These are phyloP conservation scores for Ophiocordyceps camponoti-leonardi DNA, from an alignment of 2,329 filamentous ascomycete genomes.

Conservation along the genomic window DNA sequence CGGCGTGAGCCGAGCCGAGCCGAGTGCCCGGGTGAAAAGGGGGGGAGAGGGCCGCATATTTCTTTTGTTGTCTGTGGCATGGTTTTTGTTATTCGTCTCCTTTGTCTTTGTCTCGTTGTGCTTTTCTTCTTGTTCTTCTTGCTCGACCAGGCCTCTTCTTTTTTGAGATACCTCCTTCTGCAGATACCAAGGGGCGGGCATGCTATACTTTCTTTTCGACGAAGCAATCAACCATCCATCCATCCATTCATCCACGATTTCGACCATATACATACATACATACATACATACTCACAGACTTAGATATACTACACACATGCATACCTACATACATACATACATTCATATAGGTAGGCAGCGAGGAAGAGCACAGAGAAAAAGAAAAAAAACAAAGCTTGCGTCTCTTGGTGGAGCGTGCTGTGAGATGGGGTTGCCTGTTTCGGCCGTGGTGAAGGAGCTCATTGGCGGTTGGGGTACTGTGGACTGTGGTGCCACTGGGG, in stretches of 20 bases:
- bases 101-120: not conserved
- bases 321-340: too few species aligned
- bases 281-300: not conserved
- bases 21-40: too few species aligned
- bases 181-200: not conserved
- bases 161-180: not conserved
- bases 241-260: too few species aligned
- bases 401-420: not conserved
- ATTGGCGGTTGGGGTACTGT: slow-evolving; percentile 1
- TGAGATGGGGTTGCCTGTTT: slow-evolving; percentile 1
- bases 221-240: too few species aligned
- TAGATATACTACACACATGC: not conserved
- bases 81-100: not conserved
- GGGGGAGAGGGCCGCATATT: not conserved
- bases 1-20: not conserved
- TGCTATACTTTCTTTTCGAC: not conserved
- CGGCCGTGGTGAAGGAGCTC: slow-evolving; percentile 1
- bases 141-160: not conserved
- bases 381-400: not conserved
- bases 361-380: not conserved
- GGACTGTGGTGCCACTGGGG: not conserved
- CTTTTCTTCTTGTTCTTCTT: not conserved
- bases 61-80: not conserved
- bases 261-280: too few species aligned
- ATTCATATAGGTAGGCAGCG: not conserved